Conservation (phyloP, 768 basidiomycete species). For the Xerocomus potaroensis region DNA sequence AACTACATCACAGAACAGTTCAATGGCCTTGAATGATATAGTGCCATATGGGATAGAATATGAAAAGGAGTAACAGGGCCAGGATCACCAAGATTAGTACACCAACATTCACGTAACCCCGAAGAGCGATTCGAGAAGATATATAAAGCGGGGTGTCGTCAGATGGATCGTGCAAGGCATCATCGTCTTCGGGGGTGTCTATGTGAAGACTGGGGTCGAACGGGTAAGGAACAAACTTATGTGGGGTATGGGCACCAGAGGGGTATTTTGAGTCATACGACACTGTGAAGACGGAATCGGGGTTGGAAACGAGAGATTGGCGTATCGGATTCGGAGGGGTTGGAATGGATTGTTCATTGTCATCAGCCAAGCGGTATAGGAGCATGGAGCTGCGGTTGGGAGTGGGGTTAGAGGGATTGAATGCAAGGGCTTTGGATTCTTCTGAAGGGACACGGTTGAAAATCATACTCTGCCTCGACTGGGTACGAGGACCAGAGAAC, state of each 20-base stretch:
- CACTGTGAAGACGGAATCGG: slow-evolving; percentile 46
- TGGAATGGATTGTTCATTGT: slow-evolving; percentile 30
- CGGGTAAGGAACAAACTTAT: slow-evolving; percentile 59
- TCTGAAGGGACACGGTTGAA: slow-evolving; percentile 44
- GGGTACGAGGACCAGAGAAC: slow-evolving; percentile 34
- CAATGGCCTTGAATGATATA: slow-evolving; percentile 1
- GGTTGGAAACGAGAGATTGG: slow-evolving; percentile 47
- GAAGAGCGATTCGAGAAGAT: slow-evolving; percentile 30
- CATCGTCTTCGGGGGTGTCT: slow-evolving; percentile 67
- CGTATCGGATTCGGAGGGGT: slow-evolving; percentile 35
- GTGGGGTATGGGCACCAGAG: slow-evolving; percentile 27
- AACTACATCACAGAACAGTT: slow-evolving; percentile 6
- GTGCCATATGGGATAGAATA: slow-evolving; percentile 72
- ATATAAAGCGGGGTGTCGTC: slow-evolving; percentile 26
- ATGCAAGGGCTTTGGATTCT: slow-evolving; percentile 40
- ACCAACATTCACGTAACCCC: slow-evolving; percentile 65
- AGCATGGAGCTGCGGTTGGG: slow-evolving; percentile 56
- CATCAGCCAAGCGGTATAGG: slow-evolving; percentile 52
- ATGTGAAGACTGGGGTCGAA: slow-evolving; percentile 63
- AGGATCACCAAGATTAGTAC: slow-evolving; percentile 60
- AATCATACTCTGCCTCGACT: slow-evolving; percentile 37
- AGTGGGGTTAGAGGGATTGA: slow-evolving; percentile 16
- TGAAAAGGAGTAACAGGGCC: slow-evolving; percentile 68
- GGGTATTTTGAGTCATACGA: slow-evolving; percentile 68
- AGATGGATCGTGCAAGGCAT: slow-evolving; percentile 64